phyloP scores from a whole-genome alignment of 2,329 filamentous ascomycete genomes.

The Paecilomyces sp. region DNA sequence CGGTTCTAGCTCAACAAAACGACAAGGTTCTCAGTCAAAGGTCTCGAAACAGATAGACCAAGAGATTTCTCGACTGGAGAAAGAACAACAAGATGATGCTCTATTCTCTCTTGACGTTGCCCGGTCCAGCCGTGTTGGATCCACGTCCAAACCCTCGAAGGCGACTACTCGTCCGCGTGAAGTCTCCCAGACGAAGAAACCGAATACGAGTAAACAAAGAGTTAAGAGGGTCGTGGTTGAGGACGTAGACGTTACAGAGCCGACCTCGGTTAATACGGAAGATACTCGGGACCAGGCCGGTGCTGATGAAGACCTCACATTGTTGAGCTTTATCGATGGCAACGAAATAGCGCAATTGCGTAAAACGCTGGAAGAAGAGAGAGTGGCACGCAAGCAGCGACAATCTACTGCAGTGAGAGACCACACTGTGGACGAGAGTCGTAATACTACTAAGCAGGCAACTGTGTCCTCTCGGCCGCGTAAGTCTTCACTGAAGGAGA shows the following conservation, averaged over 20 bases:
- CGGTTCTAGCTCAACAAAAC: slow-evolving; percentile 14
- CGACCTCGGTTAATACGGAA: slow-evolving; percentile 20
- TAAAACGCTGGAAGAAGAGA: slow-evolving; percentile 49
- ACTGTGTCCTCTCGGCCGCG: slow-evolving; percentile 35
- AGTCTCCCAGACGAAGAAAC: slow-evolving; percentile 16
- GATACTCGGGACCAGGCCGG: slow-evolving; percentile 19
- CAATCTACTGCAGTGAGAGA: slow-evolving; percentile 25
- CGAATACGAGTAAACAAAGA: slow-evolving; percentile 32
- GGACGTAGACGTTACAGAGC: slow-evolving; percentile 22
- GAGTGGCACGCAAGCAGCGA: slow-evolving; percentile 35
- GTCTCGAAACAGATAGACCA: slow-evolving; percentile 28
- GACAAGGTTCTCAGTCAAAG: slow-evolving; percentile 21
- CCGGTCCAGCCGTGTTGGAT: slow-evolving; percentile 13
- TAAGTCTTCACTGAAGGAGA: slow-evolving; percentile 50
- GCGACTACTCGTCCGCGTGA: slow-evolving; percentile 13
- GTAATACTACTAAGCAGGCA: slow-evolving; percentile 26
- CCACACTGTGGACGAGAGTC: slow-evolving; percentile 32
- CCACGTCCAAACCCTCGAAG: slow-evolving; percentile 13
- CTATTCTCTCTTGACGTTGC: slow-evolving; percentile 29
- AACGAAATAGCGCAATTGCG: slow-evolving; percentile 48
- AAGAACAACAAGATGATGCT: slow-evolving; percentile 30
- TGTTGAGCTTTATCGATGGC: slow-evolving; percentile 48
- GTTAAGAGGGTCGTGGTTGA: slow-evolving; percentile 31
- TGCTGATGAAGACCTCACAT: slow-evolving; percentile 38
- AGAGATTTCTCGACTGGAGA: slow-evolving; percentile 28